phyloP scores from a whole-genome alignment of 345 rosid genomes.

The Trapa incisa region DNA sequence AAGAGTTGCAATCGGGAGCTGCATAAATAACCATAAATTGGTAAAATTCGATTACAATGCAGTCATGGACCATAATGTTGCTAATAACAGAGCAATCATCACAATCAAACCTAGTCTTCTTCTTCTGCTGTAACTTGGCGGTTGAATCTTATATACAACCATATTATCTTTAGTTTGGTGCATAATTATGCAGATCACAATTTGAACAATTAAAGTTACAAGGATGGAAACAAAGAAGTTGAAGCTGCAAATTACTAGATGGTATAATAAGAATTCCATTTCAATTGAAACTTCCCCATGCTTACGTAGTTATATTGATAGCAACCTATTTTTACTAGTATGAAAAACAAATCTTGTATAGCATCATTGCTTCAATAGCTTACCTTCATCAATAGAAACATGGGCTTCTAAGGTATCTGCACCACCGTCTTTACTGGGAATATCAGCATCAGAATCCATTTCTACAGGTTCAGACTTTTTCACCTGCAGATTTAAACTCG shows the following conservation, averaged over 20 bases:
- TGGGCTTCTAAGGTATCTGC: conserved; percentile 29
- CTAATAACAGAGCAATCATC: background rate
- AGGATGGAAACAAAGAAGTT: too few species aligned
- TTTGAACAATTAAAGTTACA: too few species aligned
- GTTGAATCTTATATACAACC: background rate
- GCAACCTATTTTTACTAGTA: background rate
- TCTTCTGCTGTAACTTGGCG: too few species aligned
- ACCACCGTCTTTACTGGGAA: conserved; percentile 24
- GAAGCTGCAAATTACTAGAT: too few species aligned
- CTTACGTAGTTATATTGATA: background rate
- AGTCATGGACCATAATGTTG: background rate
- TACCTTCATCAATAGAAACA: conserved; percentile 36
- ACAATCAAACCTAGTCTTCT: background rate
- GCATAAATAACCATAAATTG: background rate
- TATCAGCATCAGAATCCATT: conserved; percentile 19
- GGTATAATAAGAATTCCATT: background rate
- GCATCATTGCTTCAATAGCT: background rate
- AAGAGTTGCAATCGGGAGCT: background rate
- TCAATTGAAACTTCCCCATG: background rate
- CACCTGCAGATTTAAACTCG: conserved; percentile 28
- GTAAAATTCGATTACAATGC: background rate
- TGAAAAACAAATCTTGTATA: background rate
- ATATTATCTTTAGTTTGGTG: background rate
- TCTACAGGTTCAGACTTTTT: conserved; percentile 45
- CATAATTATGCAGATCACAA: too few species aligned